phyloP scores from a whole-genome alignment of 2,329 filamentous ascomycete species.

The Fusarium secorum region DNA sequence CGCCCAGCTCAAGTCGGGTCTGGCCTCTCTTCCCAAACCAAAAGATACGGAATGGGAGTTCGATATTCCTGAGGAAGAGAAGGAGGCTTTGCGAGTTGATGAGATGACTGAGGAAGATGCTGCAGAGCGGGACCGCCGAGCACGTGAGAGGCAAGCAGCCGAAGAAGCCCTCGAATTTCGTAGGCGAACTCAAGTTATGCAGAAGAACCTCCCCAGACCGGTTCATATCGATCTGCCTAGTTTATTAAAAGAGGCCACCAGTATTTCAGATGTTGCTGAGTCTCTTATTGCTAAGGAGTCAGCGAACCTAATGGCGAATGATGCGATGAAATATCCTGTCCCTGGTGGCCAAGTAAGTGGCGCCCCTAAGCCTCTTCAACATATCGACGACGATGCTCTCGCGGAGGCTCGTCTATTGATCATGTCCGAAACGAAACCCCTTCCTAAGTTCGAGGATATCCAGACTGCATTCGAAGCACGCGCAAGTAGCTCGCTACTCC shows the following conservation, averaged over 20 bases:
- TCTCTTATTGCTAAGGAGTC: conserved; percentile 78
- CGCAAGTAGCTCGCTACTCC: conserved; percentile 66
- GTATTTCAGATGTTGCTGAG: conserved; percentile 69
- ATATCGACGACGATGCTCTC: conserved; percentile 75
- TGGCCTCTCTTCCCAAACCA: conserved; percentile 88
- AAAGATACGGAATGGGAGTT: conserved; percentile 96
- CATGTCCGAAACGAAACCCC: conserved; percentile 69
- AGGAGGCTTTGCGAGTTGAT: conserved; percentile 60
- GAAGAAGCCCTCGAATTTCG: conserved; percentile 80
- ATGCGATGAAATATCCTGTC: conserved; percentile 78
- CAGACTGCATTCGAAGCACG: conserved; percentile 62
- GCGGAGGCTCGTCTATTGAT: conserved; percentile 80
- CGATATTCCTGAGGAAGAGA: conserved; percentile 84
- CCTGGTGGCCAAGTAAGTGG: conserved; percentile 71
- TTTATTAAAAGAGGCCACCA: conserved; percentile 69
- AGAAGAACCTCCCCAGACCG: conserved; percentile 82
- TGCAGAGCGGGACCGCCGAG: conserved; percentile 80
- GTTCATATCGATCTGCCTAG: conserved; percentile 73
- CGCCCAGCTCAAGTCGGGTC: conserved; percentile 72
- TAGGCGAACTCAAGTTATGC: conserved; percentile 90
- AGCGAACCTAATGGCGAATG: conserved; percentile 80
- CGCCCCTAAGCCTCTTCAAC: conserved; percentile 64
- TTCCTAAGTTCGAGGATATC: conserved; percentile 59
- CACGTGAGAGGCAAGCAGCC: conserved; percentile 76
- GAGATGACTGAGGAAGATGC: conserved; percentile 64